A percentile compares a stretch with the other conserved stretches of the same genome.
Conservation (phyloP, 208 protist genomes). For the Polymyxa betae region DNA sequence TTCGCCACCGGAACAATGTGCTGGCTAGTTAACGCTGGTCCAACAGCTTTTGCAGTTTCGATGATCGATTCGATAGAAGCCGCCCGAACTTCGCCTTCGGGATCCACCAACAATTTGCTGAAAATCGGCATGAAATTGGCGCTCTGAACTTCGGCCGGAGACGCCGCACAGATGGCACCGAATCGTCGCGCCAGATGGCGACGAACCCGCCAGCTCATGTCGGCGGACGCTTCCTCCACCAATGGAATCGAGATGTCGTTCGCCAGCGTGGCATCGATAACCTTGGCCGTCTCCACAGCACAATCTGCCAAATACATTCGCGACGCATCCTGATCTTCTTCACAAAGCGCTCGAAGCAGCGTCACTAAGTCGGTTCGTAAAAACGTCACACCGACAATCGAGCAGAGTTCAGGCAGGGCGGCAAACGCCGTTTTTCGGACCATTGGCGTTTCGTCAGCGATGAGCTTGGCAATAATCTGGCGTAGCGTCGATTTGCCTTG, state of each 20-base stretch:
- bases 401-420: not conserved
- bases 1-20: not conserved
- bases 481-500: slow-evolving; percentile 38
- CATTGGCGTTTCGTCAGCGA: slow-evolving; percentile 23
- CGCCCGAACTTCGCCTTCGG: not conserved
- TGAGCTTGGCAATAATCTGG: not conserved
- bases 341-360: slow-evolving; percentile 26
- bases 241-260: slow-evolving; percentile 5
- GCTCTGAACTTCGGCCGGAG: not conserved
- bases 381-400: not conserved
- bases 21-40: not conserved
- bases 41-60: not conserved
- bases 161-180: not conserved
- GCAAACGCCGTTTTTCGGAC: slow-evolving; percentile 20
- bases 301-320: not conserved
- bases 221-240: slow-evolving; percentile 30
- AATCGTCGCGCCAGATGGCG: not conserved
- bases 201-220: slow-evolving; percentile 12
- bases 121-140: not conserved
- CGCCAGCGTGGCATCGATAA: not conserved
- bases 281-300: not conserved
- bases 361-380: slow-evolving; percentile 6
- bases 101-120: not conserved
- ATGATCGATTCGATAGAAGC: not conserved
- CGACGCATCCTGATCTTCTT: slow-evolving; percentile 1